These are phyloP conservation scores for Suillus lakei DNA, from an alignment of 768 basidiomycete species.

Conservation along the genomic window DNA sequence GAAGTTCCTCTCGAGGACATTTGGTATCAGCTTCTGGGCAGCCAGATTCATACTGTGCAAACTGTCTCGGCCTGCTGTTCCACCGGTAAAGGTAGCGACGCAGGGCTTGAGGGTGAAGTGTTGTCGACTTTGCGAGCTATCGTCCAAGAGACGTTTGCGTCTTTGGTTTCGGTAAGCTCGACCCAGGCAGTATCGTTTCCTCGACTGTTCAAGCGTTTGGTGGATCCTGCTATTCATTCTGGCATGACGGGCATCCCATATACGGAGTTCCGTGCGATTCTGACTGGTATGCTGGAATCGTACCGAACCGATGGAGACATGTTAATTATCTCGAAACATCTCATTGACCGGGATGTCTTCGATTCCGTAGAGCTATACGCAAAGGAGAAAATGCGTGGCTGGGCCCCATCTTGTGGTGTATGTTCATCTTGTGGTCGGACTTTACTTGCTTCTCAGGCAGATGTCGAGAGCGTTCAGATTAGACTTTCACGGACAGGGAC, in stretches of 20 bases:
- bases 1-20: slow-evolving; percentile 73
- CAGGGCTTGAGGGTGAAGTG: slow-evolving; percentile 34
- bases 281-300: slow-evolving; percentile 94
- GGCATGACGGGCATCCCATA: slow-evolving; percentile 69
- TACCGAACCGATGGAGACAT: slow-evolving; percentile 93
- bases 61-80: slow-evolving; percentile 53
- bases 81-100: slow-evolving; percentile 24
- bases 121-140: slow-evolving; percentile 67
- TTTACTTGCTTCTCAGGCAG: slow-evolving; percentile 37
- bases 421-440: slow-evolving; percentile 61
- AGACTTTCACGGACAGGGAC: slow-evolving; percentile 62
- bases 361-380: slow-evolving; percentile 66
- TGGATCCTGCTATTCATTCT: slow-evolving; percentile 66
- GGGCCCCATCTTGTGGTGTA: slow-evolving; percentile 53
- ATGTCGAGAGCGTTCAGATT: slow-evolving; percentile 33
- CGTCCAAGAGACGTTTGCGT: slow-evolving; percentile 83
- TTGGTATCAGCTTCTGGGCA: slow-evolving; percentile 86
- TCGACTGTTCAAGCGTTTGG: slow-evolving; percentile 87
- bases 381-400: slow-evolving; percentile 63
- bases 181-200: slow-evolving; percentile 87
- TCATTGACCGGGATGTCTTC: slow-evolving; percentile 84
- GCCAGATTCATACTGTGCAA: slow-evolving; percentile 83
- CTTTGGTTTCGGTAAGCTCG: slow-evolving; percentile 84
- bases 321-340: slow-evolving; percentile 79
- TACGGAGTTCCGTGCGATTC: slow-evolving; percentile 87